Conservation (phyloP, 2,329 filamentous ascomycete genomes). For the Neurospora sp. region DNA sequence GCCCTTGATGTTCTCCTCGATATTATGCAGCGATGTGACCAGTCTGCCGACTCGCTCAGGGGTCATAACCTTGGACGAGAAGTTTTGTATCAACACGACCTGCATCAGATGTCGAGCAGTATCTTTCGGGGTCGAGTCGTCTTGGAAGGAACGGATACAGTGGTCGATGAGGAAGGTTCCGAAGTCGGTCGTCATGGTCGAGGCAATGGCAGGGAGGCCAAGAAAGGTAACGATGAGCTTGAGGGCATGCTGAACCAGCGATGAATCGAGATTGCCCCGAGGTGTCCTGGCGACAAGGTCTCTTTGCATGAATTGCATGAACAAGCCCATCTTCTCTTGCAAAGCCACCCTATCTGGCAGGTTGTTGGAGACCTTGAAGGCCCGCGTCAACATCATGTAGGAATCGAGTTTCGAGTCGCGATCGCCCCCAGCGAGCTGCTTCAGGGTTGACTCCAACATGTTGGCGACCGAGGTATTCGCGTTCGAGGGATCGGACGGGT, state of each 20-base stretch:
- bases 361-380: constrained; percentile 72
- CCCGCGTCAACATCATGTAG: constrained; percentile 68
- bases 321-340: constrained; percentile 62
- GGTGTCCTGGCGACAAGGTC: constrained; percentile 59
- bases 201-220: constrained; percentile 60
- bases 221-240: constrained; percentile 70
- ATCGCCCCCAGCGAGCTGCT: constrained; percentile 68
- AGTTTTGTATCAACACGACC: constrained; percentile 70
- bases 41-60: constrained; percentile 59
- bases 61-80: constrained; percentile 65
- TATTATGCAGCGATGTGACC: constrained; percentile 57
- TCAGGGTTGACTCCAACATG: constrained; percentile 77
- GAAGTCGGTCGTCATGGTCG: constrained; percentile 67
- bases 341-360: constrained; percentile 66
- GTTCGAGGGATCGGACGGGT: constrained; percentile 29
- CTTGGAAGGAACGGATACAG: constrained; percentile 62
- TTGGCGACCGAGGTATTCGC: constrained; percentile 50
- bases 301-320: constrained; percentile 74
- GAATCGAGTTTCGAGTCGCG: constrained; percentile 69
- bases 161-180: constrained; percentile 72
- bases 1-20: constrained; percentile 65
- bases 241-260: constrained; percentile 66
- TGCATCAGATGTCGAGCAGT: constrained; percentile 72
- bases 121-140: constrained; percentile 61
- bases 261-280: constrained; percentile 49